Base-by-base conservation (phyloP, 805 yeast species). In the Cyberlindnera japonica region DNA sequence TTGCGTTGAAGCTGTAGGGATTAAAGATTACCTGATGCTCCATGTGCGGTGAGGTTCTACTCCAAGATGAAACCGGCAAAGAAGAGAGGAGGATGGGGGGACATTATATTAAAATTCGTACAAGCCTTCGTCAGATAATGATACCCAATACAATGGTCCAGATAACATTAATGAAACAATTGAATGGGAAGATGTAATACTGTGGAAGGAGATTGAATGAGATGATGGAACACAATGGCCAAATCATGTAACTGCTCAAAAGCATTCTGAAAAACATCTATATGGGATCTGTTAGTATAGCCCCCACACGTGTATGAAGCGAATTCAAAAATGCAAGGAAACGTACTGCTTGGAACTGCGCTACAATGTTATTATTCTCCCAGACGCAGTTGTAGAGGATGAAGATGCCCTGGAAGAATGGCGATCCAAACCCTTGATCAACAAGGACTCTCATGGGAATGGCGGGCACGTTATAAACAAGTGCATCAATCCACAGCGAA, bases 381-480 rank as follows among this genome's bases (percentile, higher is more conserved):
- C 86, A 80, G 10, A 75, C 48, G 30, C 74, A 65, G 44, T 69
- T 71, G 43, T 68, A 69, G 2, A 71, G 50, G 35, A 71, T 65
- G 53, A 77, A 80, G 3, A 70, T 42, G 21, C 74, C 54, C 51
- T 79, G 86, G 54, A 77, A 79, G 14, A 55, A 45, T 0, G 81
- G 75, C 0, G 77, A 71, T 0, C 84, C 86, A 2, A 77, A 47
- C 1, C 65, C 42, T 54, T 79, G 85, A 53, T 80, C 87, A 3
- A 71, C 43, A 9, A 72, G 20, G 23, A 80, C 69, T 38, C 79
- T 61, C 40, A 60, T 48, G 4, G 63, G 17, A 3, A 62, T 48
- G 33, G 60, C 58, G 9, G 69, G 71, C 22, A 73, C 50, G 6
- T 57, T 58, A 3, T 47, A 37, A 6, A 73, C 52, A 29, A 80